Percentiles rank a stretch among this genome's conserved stretches.
Evolutionary conservation across 805 yeast species (phyloP).

Genomic region (Brettanomyces bruxellensis): DNA sequence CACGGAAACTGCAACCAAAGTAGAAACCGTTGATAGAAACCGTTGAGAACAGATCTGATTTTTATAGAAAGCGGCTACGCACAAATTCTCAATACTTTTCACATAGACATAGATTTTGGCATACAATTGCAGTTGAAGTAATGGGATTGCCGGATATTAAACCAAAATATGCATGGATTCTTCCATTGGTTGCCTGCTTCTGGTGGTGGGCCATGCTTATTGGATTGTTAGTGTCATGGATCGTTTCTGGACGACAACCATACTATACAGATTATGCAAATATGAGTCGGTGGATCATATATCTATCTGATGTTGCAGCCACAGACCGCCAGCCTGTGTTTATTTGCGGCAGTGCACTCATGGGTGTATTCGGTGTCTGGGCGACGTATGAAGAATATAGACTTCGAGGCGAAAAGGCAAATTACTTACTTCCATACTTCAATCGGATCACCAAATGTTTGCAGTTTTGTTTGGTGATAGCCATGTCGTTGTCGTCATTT

Average conservation of each 20-base stretch:
- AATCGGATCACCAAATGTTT: slow-evolving; percentile 12
- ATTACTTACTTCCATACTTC: slow-evolving; percentile 38
- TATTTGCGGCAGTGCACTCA: slow-evolving; percentile 67
- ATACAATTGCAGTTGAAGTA: too few relatives aligned
- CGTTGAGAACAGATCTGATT: too few relatives aligned
- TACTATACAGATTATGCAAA: slow-evolving; percentile 48
- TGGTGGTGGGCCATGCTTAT: slow-evolving; percentile 92
- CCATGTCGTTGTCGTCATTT: slow-evolving; percentile 36
- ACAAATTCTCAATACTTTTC: background rate
- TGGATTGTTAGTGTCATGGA: slow-evolving; percentile 73
- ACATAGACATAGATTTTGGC: background rate
- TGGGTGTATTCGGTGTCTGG: slow-evolving; percentile 64
- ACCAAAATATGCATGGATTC: slow-evolving; percentile 20
- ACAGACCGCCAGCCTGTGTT: slow-evolving; percentile 79
- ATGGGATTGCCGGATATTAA: slow-evolving; percentile 16
- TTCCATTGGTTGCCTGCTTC: slow-evolving; percentile 59
- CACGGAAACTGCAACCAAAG: too few relatives aligned
- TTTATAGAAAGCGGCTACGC: background rate
- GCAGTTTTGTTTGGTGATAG: slow-evolving; percentile 17
- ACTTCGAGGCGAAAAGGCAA: slow-evolving; percentile 46
- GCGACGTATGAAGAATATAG: slow-evolving; percentile 54
- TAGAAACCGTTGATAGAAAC: too few relatives aligned
- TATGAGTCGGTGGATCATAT: slow-evolving; percentile 33
- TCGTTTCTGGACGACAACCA: slow-evolving; percentile 67
- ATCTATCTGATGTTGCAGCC: slow-evolving; percentile 83